Evolutionary conservation across 2,329 filamentous ascomycete species (phyloP), one percentile per base, ranked within the genome.

Genomic region (Verticillium longisporum): DNA sequence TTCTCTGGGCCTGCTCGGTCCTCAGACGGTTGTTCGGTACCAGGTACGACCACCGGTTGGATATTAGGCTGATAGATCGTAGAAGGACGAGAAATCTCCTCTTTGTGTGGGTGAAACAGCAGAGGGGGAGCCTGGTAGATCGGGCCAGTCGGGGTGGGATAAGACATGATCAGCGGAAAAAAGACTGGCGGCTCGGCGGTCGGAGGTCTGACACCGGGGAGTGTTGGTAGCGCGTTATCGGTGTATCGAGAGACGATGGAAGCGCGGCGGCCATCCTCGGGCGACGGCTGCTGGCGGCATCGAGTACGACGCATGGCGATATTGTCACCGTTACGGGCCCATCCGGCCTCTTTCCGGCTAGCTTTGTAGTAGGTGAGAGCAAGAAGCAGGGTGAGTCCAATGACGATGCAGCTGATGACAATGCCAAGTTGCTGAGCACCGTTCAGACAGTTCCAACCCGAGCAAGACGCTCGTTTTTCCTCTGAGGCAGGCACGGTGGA

Each of bases 361-460:
- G 56, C 67, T 1, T 72, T 60, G 53, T 70, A 75, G 68, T 73
- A 79, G 67, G 74, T 70, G 41, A 72, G 72, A 4, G 70, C 58
- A 13, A 76, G 45, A 0, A 67, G 62, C 2, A 77, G 50, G 10
- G 72, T 61, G 13, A 72, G 61, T 4, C 65, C 64, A 2, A 70
- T 65, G 6, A 75, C 61, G 7, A 74, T 60, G 14, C 71, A 66
- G 61, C 72, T 74, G 61, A 76, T 71, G 15, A 80, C 72, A 34
- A 79, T 71, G 2, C 78, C 78, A 26, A 72, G 73, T 37, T 77
- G 69, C 54, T 77, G 69, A 0, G 71, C 64, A 10, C 64, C 55
- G 33, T 67, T 75, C n/a, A 79, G 68, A 61, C 78, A 80, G 53
- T 68, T 61, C 75, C 76, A 80, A 11, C 74, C 58, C 54, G 61